Evolutionary conservation across 2,329 filamentous ascomycete species (phyloP), one percentile per base, ranked within the genome.

Genomic region (Pestalotiopsis sp.): DNA sequence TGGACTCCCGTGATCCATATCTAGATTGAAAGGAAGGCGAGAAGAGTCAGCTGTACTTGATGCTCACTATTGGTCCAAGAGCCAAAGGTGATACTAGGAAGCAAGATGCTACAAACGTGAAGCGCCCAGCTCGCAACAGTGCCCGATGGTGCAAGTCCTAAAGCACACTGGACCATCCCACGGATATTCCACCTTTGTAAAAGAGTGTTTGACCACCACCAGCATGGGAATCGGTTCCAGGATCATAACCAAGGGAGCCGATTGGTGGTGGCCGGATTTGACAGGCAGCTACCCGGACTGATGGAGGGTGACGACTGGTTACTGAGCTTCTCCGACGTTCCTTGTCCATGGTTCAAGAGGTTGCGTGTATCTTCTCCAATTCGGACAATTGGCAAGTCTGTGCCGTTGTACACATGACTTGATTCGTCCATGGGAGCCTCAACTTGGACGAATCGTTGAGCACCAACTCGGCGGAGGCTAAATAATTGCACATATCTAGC

Each of bases 241-340:
- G 45, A 52, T 52, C 45, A 52, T n/a, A 52, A 52, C 31, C 31
- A 62, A 36, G 59, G 12, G 25, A 36, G 31, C 59, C 59, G 59
- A 62, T 62, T 62, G 59, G 59, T 14, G 17, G 31, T 14, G 27
- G n/a, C 9, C 25, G 20, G 2, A n/a, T 27, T 62, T 62, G 59
- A 62, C 59, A 62, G 59, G 36, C 59, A 39, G 2, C n/a, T 36
- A 20, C 31, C n/a, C 57, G 57, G 17, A 23, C 57, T 59, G 6
- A 59, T 27, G 57, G 57, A 59, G 57, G 59, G 59, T 39, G 59
- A 39, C 59, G 59, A 62, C n/a, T 62, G 59, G 59, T 39, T 39
- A 36, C n/a, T 23, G 23, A 59, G 57, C 23, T 36, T 23, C 57
- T 59, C 23, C 36, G 57, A 27, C 14, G 25, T 36, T n/a, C 45